phyloP scores from a whole-genome alignment of 306 rosid species.

The Trichosanthes cucumerina region DNA sequence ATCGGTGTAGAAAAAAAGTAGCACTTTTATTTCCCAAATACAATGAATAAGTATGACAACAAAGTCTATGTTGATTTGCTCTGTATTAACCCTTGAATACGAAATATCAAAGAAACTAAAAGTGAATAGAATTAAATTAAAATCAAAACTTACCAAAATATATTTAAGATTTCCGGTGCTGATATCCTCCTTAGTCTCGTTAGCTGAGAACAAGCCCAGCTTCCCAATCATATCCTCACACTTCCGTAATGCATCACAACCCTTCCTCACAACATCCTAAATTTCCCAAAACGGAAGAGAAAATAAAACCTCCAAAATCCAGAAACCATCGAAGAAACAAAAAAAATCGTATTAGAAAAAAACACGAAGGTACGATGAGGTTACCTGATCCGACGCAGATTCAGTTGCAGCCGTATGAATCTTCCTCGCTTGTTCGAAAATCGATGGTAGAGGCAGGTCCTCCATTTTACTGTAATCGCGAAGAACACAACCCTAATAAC shows the following conservation, averaged over 20 bases:
- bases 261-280: slow-evolving; percentile 65
- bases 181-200: slow-evolving; percentile 90
- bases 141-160: slow-evolving; percentile 40
- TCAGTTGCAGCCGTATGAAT: slow-evolving; percentile 58
- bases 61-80: background rate
- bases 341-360: background rate
- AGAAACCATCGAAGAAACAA: background rate
- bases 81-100: background rate
- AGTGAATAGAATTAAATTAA: background rate
- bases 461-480: slow-evolving; percentile 29
- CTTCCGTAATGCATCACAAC: slow-evolving; percentile 41
- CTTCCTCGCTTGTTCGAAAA: slow-evolving; percentile 76
- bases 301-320: background rate
- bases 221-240: slow-evolving; percentile 80
- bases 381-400: slow-evolving; percentile 64
- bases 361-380: background rate
- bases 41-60: background rate
- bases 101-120: background rate
- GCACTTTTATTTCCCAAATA: background rate
- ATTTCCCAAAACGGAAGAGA: background rate
- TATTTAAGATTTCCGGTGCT: slow-evolving; percentile 75
- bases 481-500: slow-evolving; percentile 4
- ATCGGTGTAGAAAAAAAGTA: background rate
- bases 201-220: slow-evolving; percentile 71
- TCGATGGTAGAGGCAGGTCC: slow-evolving; percentile 60